Conservation (phyloP, 371 early-diverging fungal genomes). For the Mucor lusitanicus region DNA sequence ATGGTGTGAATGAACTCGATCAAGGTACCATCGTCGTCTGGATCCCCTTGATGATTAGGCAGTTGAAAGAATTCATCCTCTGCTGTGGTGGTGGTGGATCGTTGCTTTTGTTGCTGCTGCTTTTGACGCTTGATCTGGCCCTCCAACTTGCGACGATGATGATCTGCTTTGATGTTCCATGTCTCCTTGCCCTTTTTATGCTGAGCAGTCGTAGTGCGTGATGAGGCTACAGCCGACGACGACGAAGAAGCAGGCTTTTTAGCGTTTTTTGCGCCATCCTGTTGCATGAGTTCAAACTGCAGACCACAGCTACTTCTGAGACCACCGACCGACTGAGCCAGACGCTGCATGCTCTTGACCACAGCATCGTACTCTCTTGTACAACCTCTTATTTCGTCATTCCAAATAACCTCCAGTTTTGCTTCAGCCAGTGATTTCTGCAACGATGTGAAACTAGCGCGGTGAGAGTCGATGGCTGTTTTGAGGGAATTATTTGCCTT, state of each 20-base stretch:
- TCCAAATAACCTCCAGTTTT: constrained; percentile 61
- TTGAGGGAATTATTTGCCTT: constrained; percentile 51
- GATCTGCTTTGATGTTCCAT: constrained; percentile 45
- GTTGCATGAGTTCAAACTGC: constrained; percentile 56
- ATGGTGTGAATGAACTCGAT: constrained; percentile 60
- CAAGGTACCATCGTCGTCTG: constrained; percentile 28
- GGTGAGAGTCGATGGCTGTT: constrained; percentile 61
- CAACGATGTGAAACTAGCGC: constrained; percentile 63
- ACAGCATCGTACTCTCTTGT: constrained; percentile 43
- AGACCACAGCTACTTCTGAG: constrained; percentile 65
- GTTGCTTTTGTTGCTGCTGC: constrained; percentile 17
- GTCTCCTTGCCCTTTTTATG: neutral
- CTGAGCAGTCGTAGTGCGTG: neutral
- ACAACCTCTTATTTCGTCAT: constrained; percentile 46
- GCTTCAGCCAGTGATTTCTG: constrained; percentile 63
- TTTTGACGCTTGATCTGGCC: constrained; percentile 33
- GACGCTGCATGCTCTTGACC: constrained; percentile 55
- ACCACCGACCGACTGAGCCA: constrained; percentile 68
- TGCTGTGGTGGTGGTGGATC: too few species aligned
- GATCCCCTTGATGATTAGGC: constrained; percentile 1
- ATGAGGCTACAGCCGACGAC: neutral
- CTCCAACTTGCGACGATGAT: constrained; percentile 37
- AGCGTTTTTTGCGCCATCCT: neutral
- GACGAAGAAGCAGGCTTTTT: neutral
- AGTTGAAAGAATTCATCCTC: constrained; percentile 6